Base-by-base conservation (phyloP, 2,329 filamentous ascomycete genomes). In the Berkeleyomyces rouxiae region DNA sequence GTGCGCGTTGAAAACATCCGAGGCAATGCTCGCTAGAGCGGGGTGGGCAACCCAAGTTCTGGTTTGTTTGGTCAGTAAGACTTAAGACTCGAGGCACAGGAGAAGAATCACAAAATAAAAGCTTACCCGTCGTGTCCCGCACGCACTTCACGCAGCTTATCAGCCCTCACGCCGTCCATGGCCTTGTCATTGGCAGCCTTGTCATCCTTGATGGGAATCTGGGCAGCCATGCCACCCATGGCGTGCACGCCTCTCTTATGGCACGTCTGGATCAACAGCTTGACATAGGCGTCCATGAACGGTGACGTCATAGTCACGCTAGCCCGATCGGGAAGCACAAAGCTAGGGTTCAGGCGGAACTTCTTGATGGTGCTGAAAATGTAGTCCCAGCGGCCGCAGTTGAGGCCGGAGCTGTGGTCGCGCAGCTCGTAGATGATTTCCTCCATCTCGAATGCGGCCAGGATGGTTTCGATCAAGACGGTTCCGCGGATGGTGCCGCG, bases 341-440 rank as follows among this genome's bases (percentile, higher is more conserved):
- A 97, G 77, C 86, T 85, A 70, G 88, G 80, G 79, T 96, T 93
- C 71, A 96, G 84, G 72, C 93, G 89, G 87, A 97, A 96, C 76
- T 95, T 96, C 83, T 99, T 99, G 80, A 99, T 97, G 72, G 92
- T 90, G 74, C 87, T 93, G 82, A 99, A 99, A 77, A 99, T 97
- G 81, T 99, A 99, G 73, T 99, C 93, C 93, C 93, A 99, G 68
- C 93, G 87, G 67, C 93, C 93, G 76, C 93, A 97, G 84, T 99
- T 99, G 71, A 99, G 83, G 58, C 93, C 93, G 5, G 92, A 87
- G 74, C 86, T 92, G 80, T 99, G 93, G 72, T 97, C 92, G 65
- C 93, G 87, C 68, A 99, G 86, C 79, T 97, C 93, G 75, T 96
- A 99, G 77, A 99, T 97, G 76, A 99, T 97, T 84, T 99, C 93